These are phyloP conservation scores for Boletellus ananiceps DNA, from an alignment of 768 basidiomycete species.

Conservation along the genomic window DNA sequence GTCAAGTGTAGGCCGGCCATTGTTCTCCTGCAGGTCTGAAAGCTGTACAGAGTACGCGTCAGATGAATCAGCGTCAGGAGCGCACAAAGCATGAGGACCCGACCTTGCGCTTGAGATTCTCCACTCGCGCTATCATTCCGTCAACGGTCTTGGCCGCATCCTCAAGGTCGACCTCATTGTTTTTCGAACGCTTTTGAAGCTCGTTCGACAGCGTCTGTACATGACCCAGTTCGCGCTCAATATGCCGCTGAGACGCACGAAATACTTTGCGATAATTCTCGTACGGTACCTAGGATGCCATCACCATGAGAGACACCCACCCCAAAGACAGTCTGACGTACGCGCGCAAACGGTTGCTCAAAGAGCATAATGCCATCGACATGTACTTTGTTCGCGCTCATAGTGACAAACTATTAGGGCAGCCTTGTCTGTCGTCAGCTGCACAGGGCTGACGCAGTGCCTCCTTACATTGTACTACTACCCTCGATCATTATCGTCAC, in stretches of 20 bases:
- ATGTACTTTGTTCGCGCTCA: slow-evolving; percentile 50
- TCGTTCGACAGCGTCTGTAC: slow-evolving; percentile 57
- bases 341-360: slow-evolving; percentile 79
- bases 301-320: slow-evolving; percentile 9
- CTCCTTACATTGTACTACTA: background rate
- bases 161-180: slow-evolving; percentile 38
- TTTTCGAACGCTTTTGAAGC: slow-evolving; percentile 44
- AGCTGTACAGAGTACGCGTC: slow-evolving; percentile 35
- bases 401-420: slow-evolving; percentile 10
- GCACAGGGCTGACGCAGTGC: background rate
- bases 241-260: slow-evolving; percentile 71
- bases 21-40: slow-evolving; percentile 43
- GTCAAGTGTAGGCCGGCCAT: slow-evolving; percentile 55
- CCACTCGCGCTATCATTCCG: slow-evolving; percentile 68
- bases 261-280: slow-evolving; percentile 90
- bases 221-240: slow-evolving; percentile 71
- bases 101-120: slow-evolving; percentile 88
- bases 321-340: slow-evolving; percentile 30
- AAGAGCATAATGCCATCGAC: slow-evolving; percentile 73
- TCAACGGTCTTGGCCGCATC: slow-evolving; percentile 63
- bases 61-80: slow-evolving; percentile 11
- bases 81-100: slow-evolving; percentile 17
- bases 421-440: slow-evolving; percentile 5
- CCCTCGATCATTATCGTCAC: slow-evolving; percentile 22
- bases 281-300: slow-evolving; percentile 65